Base-by-base conservation (phyloP, 305 asterid species). In the Ilex paraguariensis region DNA sequence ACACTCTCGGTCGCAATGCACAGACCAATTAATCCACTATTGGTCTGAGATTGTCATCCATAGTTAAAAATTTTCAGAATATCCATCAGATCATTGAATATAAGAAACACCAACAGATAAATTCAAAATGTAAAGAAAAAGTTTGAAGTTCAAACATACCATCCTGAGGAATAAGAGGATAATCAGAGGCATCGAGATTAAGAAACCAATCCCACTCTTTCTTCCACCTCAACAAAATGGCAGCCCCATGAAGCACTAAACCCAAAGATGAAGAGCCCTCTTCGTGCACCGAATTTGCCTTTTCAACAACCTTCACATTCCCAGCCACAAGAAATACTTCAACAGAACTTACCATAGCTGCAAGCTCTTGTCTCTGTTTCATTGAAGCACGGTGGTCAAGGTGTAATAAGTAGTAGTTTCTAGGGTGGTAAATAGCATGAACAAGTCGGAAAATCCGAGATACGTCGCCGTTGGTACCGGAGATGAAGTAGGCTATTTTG, bases 161-260 rank as follows among this genome's bases (percentile, higher is more conserved):
- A 56, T 74, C 83, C 46, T 70, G 83, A 12, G 80, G 69, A 59
- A 78, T 52, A 8, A 78, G 75, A 31, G 80, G 83, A 66, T 78
- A 74, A 63, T 78, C 83, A 32, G 77, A 71, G 15, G 80, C 77
- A 68, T 57, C 75, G 31, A 78, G 80, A 62, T 78, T 78, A 12
- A 74, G 40, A 33, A 78, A 71, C 83, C 80, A 78, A 68, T 74
- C 75, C 83, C 83, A 78, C 13, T 78, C 75, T 0, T 16, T 11
- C 33, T 63, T 70, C 83, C 80, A 71, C 64, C 72, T 74, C 67
- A 71, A 63, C 66, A 71, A 56, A 68, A 62, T 49, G 42, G 83
- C 77, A 56, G 80, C 77, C 21, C 73, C 80, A 40, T 74, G 83
- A 59, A 78, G 83, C 50, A 74, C 63, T 17, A 59, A 17, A 15